Evolutionary conservation across 2,329 filamentous ascomycete genomes (phyloP).

Genomic region (Davidsoniella eucalypti): DNA sequence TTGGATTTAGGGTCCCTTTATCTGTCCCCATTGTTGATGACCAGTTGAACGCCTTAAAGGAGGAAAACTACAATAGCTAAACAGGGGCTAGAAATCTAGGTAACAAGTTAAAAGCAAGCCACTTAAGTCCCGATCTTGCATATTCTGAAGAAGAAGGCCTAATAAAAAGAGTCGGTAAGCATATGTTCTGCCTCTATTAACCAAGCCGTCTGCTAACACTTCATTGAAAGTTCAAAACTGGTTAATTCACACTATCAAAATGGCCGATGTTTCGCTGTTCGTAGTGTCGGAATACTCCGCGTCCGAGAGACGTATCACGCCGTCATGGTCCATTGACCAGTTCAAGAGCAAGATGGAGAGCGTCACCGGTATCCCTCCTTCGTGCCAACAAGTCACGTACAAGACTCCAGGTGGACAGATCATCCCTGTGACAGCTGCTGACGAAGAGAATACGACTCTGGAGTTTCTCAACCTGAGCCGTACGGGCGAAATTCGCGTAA

Average conservation of each 20-base stretch:
- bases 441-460: slow-evolving; percentile 56
- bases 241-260: slow-evolving; percentile 16
- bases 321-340: slow-evolving; percentile 74
- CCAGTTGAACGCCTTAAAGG: no score
- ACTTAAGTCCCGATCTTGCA: no score
- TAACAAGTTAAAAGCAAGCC: no score
- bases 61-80: no score
- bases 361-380: slow-evolving; percentile 78
- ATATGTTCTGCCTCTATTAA: no score
- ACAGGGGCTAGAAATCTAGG: no score
- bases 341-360: slow-evolving; percentile 81
- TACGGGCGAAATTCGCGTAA: slow-evolving; percentile 68
- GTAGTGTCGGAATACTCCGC: slow-evolving; percentile 61
- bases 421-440: slow-evolving; percentile 48
- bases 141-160: background rate
- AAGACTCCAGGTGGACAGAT: slow-evolving; percentile 41
- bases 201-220: background rate
- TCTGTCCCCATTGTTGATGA: no score
- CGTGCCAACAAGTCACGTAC: slow-evolving; percentile 58
- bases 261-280: slow-evolving; percentile 60
- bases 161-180: background rate
- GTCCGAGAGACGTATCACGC: slow-evolving; percentile 81
- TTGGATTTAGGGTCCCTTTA: no score
- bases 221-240: background rate
- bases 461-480: slow-evolving; percentile 49